Conservation (phyloP, 2,329 filamentous ascomycete genomes). For the Teratosphaeriaceae sp. region DNA sequence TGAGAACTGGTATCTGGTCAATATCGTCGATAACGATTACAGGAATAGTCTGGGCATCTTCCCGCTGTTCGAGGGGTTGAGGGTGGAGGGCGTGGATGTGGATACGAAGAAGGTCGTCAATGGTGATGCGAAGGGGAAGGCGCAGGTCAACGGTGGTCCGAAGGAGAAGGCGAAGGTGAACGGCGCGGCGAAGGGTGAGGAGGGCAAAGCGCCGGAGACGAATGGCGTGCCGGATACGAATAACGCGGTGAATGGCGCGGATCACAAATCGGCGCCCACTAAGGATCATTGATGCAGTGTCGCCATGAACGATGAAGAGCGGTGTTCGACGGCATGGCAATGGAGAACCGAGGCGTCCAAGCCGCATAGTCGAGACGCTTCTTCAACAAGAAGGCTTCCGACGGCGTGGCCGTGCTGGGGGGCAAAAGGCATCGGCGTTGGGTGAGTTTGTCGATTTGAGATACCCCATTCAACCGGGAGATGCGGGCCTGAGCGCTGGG, state of each 20-base stretch:
- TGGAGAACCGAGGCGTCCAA: background rate
- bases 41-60: slow-evolving; percentile 77
- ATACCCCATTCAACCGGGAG: slow-evolving; percentile 10
- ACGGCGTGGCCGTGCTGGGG: background rate
- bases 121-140: slow-evolving; percentile 8
- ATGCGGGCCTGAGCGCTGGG: background rate
- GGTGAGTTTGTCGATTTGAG: slow-evolving; percentile 3
- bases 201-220: slow-evolving; percentile 20
- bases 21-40: slow-evolving; percentile 99
- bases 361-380: background rate
- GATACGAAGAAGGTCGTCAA: slow-evolving; percentile 12
- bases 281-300: slow-evolving; percentile 16
- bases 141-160: slow-evolving; percentile 32
- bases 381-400: slow-evolving; percentile 1
- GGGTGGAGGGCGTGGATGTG: slow-evolving; percentile 57
- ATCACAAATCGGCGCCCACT: slow-evolving; percentile 15
- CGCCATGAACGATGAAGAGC: background rate
- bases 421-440: background rate
- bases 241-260: slow-evolving; percentile 24
- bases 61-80: slow-evolving; percentile 72
- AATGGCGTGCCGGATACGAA: slow-evolving; percentile 26
- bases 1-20: slow-evolving; percentile 87
- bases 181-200: slow-evolving; percentile 8
- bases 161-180: slow-evolving; percentile 31
- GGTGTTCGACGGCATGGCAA: background rate